A percentile compares a stretch with the other conserved stretches of the same genome.
Evolutionary conservation across 352 stramenopile genomes (phyloP).

Genomic region (Phytophthora litchii): DNA sequence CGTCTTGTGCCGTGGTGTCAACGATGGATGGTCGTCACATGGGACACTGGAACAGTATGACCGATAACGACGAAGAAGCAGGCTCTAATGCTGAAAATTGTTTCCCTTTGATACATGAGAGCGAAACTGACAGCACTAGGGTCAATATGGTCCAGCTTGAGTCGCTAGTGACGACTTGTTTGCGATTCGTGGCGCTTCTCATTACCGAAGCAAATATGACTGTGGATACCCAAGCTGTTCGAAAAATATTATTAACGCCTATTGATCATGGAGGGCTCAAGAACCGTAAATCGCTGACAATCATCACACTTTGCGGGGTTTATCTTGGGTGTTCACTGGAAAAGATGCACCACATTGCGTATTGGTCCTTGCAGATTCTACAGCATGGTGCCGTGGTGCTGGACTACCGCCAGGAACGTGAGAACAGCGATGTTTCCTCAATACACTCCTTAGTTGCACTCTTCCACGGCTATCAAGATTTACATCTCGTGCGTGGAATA

Average conservation of each 20-base stretch:
- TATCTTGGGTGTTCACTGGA: slow-evolving; percentile 58
- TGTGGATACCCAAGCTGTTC: slow-evolving; percentile 14
- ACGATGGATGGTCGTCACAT: slow-evolving; percentile 12
- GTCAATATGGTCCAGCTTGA: slow-evolving; percentile 38
- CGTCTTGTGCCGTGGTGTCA: slow-evolving; percentile 39
- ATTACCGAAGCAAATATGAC: slow-evolving; percentile 16
- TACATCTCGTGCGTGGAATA: slow-evolving; percentile 43
- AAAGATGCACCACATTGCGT: slow-evolving; percentile 42
- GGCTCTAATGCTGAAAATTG: slow-evolving; percentile 6
- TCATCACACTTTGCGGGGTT: slow-evolving; percentile 56
- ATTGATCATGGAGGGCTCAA: slow-evolving; percentile 54
- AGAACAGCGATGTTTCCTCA: slow-evolving; percentile 20
- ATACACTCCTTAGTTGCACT: slow-evolving; percentile 60
- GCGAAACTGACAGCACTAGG: slow-evolving; percentile 20
- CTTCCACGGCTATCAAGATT: slow-evolving; percentile 51
- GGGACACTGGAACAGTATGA: slow-evolving; percentile 30
- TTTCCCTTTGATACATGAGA: slow-evolving; percentile 47
- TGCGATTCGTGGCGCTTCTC: slow-evolving; percentile 54
- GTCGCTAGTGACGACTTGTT: slow-evolving; percentile 47
- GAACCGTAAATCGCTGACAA: slow-evolving; percentile 43
- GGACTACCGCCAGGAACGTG: slow-evolving; percentile 29
- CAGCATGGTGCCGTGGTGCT: slow-evolving; percentile 47
- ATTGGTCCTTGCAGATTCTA: slow-evolving; percentile 59
- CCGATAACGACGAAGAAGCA: slow-evolving; percentile 10
- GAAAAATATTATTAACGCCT: slow-evolving; percentile 46